Base-by-base conservation (phyloP, 768 basidiomycete species). In the Xerocomus potaroensis region DNA sequence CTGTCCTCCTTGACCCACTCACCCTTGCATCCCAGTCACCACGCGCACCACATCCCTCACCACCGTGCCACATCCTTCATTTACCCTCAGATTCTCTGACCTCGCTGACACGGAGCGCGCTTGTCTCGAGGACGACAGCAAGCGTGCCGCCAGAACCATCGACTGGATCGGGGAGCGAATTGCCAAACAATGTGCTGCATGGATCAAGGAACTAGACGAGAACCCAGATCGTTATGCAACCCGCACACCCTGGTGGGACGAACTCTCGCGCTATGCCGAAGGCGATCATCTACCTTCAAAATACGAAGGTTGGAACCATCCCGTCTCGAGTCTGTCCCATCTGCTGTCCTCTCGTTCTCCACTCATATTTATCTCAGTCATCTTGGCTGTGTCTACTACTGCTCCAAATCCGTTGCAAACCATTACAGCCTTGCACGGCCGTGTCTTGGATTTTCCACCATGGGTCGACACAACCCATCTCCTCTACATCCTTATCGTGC, bases 201-300 rank as follows among this genome's bases (percentile, higher is more conserved):
- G 90, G 90, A 74, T 87, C 24, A 79, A 81, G 33, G 80, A 86
- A 57, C 59, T 82, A 35, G 80, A 86, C 48, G 71, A 65, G 24
- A 48, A 66, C 3, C 69, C 68, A 10, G 72, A 74, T 36, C 68
- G 63, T 30, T 68, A 76, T 33, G 39, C 56, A 1, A 45, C 69
- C 35, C 70, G 77, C 41, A 80, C 86, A 9, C 89, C 88, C 1
- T 92, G 90, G 90, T 92, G 90, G 90, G 84, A 89, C 52, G 90
- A 92, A 61, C 73, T 92, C 31, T 73, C 76, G 56, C 74, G 80
- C 10, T 92, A 90, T 63, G 74, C 77, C 1, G 84, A 91, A 60
- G 87, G 86, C 1, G 87, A 91, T 58, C 73, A 79, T 63, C 71
- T 83, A 9, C 90, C 90, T 9, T 79, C 78, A 27, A 82, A 74